Base-by-base conservation (phyloP, 1,284 basidiomycete species). In the Moesziomyces sp. region DNA sequence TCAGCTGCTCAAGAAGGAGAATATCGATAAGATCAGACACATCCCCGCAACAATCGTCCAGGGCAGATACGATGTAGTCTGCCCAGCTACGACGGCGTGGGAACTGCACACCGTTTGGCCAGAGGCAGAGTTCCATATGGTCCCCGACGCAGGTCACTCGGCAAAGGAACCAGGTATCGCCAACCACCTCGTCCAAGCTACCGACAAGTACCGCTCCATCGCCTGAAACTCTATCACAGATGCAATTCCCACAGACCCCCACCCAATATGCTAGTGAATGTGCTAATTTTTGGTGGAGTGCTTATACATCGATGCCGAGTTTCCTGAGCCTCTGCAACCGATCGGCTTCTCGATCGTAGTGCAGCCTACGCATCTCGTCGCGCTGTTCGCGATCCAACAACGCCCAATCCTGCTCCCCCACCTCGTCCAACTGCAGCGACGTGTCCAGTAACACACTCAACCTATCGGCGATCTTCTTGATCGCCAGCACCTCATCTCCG, bases 61-160 rank as follows among this genome's bases (percentile, higher is more conserved):
- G 87, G 95, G 94, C 69, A 51, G 81, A 26, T 78, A 76, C 64
- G 80, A 81, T 59, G 76, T 85, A 19, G 87, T 87, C 3, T 88
- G 87, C 76, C 87, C 87, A 0, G 83, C 85, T n/a, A 85, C 82
- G 68, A 83, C 81, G 5, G 84, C 85, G 7, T 83, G 76, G 74
- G 77, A 81, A 16, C 58, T 84, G n/a, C 82, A 83, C 66, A 71
- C 70, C 57, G 57, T 50, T 7, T 81, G 68, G 67, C 71, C 69
- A 9, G 79, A 74, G 63, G 69, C 74, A 1, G 58, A 61, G 21
- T 68, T 68, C 52, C 63, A 77, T 47, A 35, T 97, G 47, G 90
- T 96, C 19, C 90, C 91, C n/a, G 93, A 95, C 84, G 94, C 94
- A 5, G 94, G 94, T 0, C 94, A 97, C 84, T 93, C 91, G 21